Evolutionary conservation across 2,329 filamentous ascomycete genomes (phyloP), one percentile per base, ranked within the genome.

Genomic region (Delphinella strobiligena): DNA sequence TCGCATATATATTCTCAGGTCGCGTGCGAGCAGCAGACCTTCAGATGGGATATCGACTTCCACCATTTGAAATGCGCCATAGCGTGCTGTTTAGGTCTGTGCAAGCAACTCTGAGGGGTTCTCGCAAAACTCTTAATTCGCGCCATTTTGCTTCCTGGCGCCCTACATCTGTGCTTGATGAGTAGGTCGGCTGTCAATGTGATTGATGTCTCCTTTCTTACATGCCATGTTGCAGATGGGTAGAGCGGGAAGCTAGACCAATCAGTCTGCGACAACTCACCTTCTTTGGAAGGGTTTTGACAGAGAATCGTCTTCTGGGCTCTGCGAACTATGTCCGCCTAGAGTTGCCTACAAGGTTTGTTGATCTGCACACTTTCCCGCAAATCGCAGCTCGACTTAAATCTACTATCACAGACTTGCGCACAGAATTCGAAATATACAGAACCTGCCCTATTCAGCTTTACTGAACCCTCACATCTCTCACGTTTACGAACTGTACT

Each of bases 271-370:
- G 91, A 43, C 91, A 96, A 63, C 74, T 98, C 53, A 96, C 93
- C 66, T 93, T 96, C 54, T 98, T 96, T 62, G 91, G 91, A 19
- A 81, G 91, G 35, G 93, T 88, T 16, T 66, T 98, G 56, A 95
- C 88, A 35, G 88, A 96, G 63, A 72, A 78, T 37, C 80, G 93
- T 42, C 72, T 98, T 45, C 75, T 98, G 50, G 88, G 84, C 63
- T 95, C 88, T 32, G 91, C 91, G 45, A 98, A 98, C 63, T 98
- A 98, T 68, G 88, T 96, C 38, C 82, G 91, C 42, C 87, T 87
- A 4, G 91, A 98, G 66, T 74, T 98, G 38, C 89, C 89, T 5
- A 91, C 83, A 5, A 75, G 83, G 80, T 82, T 60, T 45, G 63
- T 27, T 14, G n/a, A n/a, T n/a, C n/a, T n/a, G n/a, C n/a, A n/a